Conservation (phyloP, 2,329 filamentous ascomycete species). For the Arachnomyces sp. region DNA sequence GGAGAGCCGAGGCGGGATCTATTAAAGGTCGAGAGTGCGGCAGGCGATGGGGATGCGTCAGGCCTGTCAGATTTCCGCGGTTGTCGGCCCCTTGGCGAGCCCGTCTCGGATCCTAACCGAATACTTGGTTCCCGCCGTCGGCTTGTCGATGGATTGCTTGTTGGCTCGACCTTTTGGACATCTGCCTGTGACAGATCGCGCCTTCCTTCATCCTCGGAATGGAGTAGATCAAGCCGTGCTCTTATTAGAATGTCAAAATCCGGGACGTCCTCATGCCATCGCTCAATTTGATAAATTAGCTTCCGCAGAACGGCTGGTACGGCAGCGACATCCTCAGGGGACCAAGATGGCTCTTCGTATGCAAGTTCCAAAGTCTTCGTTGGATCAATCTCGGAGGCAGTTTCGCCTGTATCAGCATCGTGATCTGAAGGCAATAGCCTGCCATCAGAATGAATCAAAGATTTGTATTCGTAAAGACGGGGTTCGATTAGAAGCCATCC, state of each 20-base stretch:
- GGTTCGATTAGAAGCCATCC: conserved; percentile 82
- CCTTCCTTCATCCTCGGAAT: conserved; percentile 22
- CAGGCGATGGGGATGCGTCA: conserved; percentile 10
- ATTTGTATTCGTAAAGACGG: conserved; percentile 49
- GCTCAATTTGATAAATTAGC: conserved; percentile 55
- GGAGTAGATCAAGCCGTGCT: conserved; percentile 44
- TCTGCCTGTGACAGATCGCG: conserved; percentile 9
- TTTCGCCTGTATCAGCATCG: conserved; percentile 32
- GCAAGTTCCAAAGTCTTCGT: conserved; percentile 21
- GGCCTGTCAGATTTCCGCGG: conserved; percentile 10
- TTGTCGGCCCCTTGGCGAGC: conserved; percentile 20
- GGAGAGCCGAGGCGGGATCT: conserved; percentile 17
- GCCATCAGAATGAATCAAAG: conserved; percentile 12
- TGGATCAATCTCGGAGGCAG: conserved; percentile 22
- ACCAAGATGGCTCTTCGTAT: conserved; percentile 41
- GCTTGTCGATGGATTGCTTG: background rate
- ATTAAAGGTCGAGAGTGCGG: conserved; percentile 10
- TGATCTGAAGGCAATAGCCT: conserved; percentile 30
- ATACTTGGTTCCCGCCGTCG: conserved; percentile 2
- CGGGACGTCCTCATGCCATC: conserved; percentile 57
- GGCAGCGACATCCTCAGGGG: conserved; percentile 38
- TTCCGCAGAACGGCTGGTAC: conserved; percentile 52
- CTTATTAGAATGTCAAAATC: conserved; percentile 65
- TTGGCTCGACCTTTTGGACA: conserved; percentile 13
- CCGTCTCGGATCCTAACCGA: conserved; percentile 3